Evolutionary conservation across 768 basidiomycete species (phyloP), one percentile per base, ranked within the genome.

Genomic region (Tylopilus cervinicoccineus): DNA sequence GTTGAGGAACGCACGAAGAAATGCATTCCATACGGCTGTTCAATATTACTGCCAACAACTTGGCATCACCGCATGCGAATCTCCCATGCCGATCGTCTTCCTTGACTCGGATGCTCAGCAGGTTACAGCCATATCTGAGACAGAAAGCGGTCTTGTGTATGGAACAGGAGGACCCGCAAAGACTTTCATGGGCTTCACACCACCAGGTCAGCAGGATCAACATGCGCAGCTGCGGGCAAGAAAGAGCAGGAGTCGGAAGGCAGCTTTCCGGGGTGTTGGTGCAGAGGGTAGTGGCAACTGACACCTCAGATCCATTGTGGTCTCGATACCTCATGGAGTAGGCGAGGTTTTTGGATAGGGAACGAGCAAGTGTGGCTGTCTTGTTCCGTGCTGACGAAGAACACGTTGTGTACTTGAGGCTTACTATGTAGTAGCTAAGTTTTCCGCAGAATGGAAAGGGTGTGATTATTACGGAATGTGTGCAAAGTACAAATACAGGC

Each of bases 11-110:
- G 66, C 75, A 11, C 78, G 86, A 39, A 81, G 77, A 60, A 90
- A 88, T 1, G 84, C 87, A 3, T 91, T 91, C 72, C 80, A 88
- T 59, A 85, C 85, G 9, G 88, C 88, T 2, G 82, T 81, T 19
- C 80, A 87, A 56, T 76, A 82, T 56, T 89, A 83, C 63, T 85
- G 78, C 58, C 77, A 73, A 45, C 78, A 86, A 59, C 76, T 89
- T 9, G 83, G 78, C 28, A 88, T 90, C 57, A 70, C 70, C 19
- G 80, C 77, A 53, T 73, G 72, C 65, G 75, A 79, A 57, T 75
- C 86, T 2, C 72, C 82, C 14, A 67, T 83, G 43, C 87, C 88
- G 11, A 59, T 91, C 54, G 70, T 76, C 34, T 81, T 72, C 57
- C 66, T 65, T 32, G 61, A 70, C 38, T 47, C 53, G 17, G 60